Evolutionary conservation across 1,139 yeast species (phyloP).

Genomic region (Kurtzmaniella natalensis): DNA sequence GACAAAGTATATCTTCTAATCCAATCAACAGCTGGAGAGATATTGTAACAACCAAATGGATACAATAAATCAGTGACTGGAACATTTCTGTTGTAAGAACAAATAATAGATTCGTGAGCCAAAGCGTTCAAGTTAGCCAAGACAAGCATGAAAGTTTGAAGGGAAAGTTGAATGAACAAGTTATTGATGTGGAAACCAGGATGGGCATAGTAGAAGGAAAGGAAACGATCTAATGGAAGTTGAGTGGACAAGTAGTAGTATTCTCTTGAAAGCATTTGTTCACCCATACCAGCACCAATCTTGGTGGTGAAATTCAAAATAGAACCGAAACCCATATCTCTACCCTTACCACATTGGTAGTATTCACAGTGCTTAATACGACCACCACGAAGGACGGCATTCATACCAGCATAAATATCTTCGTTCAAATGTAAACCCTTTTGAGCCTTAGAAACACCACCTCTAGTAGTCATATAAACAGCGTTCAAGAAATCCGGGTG

Average conservation of each 20-base stretch:
- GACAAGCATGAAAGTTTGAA: slow-evolving; percentile 89
- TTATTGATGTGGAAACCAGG: slow-evolving; percentile 99
- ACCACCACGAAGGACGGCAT: slow-evolving; percentile 95
- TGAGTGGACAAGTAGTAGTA: slow-evolving; percentile 97
- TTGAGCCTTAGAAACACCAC: slow-evolving; percentile 99
- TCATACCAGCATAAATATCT: slow-evolving; percentile 99
- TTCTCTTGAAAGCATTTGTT: slow-evolving; percentile 97
- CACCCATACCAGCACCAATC: slow-evolving; percentile 99
- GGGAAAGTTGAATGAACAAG: slow-evolving; percentile 89
- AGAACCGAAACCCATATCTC: slow-evolving; percentile 99
- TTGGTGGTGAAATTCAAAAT: slow-evolving; percentile 97
- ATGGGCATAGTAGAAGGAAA: slow-evolving; percentile 96
- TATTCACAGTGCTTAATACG: slow-evolving; percentile 98
- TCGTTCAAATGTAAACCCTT: slow-evolving; percentile 97
- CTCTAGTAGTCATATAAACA: slow-evolving; percentile 93
- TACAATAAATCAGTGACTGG: slow-evolving; percentile 82
- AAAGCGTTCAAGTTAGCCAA: slow-evolving; percentile 87
- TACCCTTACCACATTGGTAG: slow-evolving; percentile 99
- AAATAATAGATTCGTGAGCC: slow-evolving; percentile 84
- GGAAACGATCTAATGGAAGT: slow-evolving; percentile 93
- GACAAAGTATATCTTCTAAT: slow-evolving; percentile 95
- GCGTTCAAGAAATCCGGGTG: slow-evolving; percentile 98
- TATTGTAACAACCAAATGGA: slow-evolving; percentile 94
- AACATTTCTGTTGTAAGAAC: slow-evolving; percentile 76
- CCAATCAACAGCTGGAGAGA: slow-evolving; percentile 92